Base-by-base conservation (phyloP, 495 filamentous ascomycete species). In the Poronia punctata region DNA sequence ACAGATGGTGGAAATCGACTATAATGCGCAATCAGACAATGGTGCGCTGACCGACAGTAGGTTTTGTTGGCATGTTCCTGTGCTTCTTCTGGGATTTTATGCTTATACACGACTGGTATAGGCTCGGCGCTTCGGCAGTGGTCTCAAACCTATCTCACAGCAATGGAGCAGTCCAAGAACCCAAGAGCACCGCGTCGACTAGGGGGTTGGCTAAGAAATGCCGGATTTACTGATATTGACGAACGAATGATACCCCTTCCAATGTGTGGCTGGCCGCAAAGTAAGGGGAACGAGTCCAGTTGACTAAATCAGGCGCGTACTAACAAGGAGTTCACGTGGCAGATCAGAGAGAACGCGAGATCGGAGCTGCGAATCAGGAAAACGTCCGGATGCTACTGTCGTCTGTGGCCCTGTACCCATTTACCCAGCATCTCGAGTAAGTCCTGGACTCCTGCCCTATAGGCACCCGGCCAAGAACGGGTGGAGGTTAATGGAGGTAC, bases 1-100 rank as follows among this genome's bases (percentile, higher is more conserved):
- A 35, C 92, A 98, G 57, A 82, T 96, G 75, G 74, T 84, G 18
- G 92, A 98, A 57, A 75, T 88, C 45, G 88, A 94, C 52, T 83
- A 79, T 60, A 88, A 85, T 46, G 78, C 86, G 20, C 90, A 96
- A 56, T 95, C 88, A 2, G 83, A 94, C 51, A 95, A 88, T 48
- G 92, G 92, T 18, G 80, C 77, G 6, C 71, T 96, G 45, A 83
- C 75, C 9, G 72, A 79, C 10, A 61, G 72, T 72, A 48, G 56
- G 66, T 54, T 22, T 25, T 32, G 20, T 1, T 33, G 5, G 15
- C 15, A 17, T 20, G 15, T n/a, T n/a, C n/a, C 15, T 34, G 11
- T 48, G 23, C 40, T 49, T 24, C 44, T 26, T 12, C 16, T 7
- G 29, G 35, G 16, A 9, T 44, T 29, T 25, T 22, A 23, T 12